Conservation (phyloP, 78 protist species). For the Chrysochromulina parva region DNA sequence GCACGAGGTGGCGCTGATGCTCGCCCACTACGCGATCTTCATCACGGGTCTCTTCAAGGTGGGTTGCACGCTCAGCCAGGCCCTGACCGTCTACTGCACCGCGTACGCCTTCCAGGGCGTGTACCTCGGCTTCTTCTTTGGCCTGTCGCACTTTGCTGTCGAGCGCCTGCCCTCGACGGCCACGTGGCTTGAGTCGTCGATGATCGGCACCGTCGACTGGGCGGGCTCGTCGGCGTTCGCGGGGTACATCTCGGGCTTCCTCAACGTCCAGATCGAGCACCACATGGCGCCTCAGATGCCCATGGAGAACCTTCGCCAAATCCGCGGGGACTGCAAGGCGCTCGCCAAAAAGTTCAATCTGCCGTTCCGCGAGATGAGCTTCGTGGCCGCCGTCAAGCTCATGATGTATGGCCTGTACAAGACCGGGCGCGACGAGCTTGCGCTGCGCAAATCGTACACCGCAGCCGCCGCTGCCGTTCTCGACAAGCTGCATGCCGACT, state of each 20-base stretch:
- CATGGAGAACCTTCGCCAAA: constrained; percentile 15
- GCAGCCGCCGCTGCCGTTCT: too few relatives aligned
- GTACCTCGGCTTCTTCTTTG: constrained; percentile 47
- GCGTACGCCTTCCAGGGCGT: constrained; percentile 39
- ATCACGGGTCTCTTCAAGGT: not conserved
- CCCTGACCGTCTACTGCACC: not conserved
- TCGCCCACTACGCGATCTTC: constrained; percentile 28
- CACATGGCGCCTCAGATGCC: constrained; percentile 46
- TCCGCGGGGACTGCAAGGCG: constrained; percentile 24
- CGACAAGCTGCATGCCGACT: too few relatives aligned
- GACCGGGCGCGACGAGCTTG: not conserved
- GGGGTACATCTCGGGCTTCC: constrained; percentile 35
- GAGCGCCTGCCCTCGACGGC: constrained; percentile 9
- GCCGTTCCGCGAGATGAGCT: not conserved
- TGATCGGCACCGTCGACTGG: constrained; percentile 23
- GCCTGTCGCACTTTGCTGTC: constrained; percentile 36
- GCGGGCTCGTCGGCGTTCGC: not conserved
- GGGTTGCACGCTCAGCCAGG: not conserved
- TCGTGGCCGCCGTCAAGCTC: not conserved
- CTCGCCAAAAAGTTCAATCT: not conserved
- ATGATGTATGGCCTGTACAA: not conserved
- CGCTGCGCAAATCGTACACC: not conserved
- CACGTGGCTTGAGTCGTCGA: constrained; percentile 12
- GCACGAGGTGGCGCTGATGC: constrained; percentile 16
- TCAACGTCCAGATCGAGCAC: constrained; percentile 53